phyloP scores from a whole-genome alignment of 2,329 filamentous ascomycete species.

The Seiridium cupressi region DNA sequence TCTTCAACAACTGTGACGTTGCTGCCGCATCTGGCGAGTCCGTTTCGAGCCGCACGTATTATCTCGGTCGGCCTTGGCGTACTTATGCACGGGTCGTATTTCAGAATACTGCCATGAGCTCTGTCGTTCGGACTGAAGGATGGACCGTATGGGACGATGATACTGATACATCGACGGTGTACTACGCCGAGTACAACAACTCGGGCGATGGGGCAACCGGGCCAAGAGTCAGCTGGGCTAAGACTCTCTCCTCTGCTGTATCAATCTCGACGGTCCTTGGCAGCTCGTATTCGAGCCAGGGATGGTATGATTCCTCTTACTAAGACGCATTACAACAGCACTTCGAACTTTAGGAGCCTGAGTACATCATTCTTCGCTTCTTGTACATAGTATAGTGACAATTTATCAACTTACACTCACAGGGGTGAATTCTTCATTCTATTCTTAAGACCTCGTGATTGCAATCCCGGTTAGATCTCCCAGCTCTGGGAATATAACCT shows the following conservation, averaged over 20 bases:
- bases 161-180: constrained; percentile 48
- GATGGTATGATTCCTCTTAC: constrained; percentile 18
- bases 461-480: constrained; percentile 11
- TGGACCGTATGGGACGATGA: constrained; percentile 56
- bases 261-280: constrained; percentile 28
- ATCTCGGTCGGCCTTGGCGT: constrained; percentile 48
- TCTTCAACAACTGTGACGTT: constrained; percentile 44
- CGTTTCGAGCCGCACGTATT: constrained; percentile 37
- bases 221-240: constrained; percentile 44
- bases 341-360: background rate
- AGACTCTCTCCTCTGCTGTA: constrained; percentile 31
- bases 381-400: background rate
- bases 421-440: no score
- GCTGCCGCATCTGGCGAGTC: constrained; percentile 34
- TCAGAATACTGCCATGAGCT: constrained; percentile 46
- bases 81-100: constrained; percentile 46
- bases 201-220: constrained; percentile 54
- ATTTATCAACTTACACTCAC: no score
- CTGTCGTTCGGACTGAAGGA: constrained; percentile 57
- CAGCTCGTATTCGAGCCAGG: constrained; percentile 14
- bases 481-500: constrained; percentile 10
- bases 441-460: background rate
- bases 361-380: background rate
- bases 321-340: background rate
- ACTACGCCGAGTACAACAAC: constrained; percentile 60